Percentiles rank a stretch among this genome's conserved stretches.
Conservation (phyloP, 768 basidiomycete species). For the Collybiopsis confluens region DNA sequence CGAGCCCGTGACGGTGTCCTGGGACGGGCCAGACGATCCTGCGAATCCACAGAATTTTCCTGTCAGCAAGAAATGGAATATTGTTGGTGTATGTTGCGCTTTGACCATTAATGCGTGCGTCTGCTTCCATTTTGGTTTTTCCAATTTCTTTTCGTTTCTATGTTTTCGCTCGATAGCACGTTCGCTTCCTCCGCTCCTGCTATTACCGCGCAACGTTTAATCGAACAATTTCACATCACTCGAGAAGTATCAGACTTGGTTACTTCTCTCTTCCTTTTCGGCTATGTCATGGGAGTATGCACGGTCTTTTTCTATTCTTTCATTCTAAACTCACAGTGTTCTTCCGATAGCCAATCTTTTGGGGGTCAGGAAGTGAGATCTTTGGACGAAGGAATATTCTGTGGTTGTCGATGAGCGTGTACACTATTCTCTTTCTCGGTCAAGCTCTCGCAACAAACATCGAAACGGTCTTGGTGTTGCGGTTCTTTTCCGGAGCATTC, state of each 20-base stretch:
- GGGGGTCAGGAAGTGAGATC: constrained; percentile 62
- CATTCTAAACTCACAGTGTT: background rate
- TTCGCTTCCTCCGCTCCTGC: constrained; percentile 60
- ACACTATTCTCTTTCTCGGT: constrained; percentile 54
- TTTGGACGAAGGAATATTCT: constrained; percentile 51
- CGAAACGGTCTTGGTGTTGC: constrained; percentile 50
- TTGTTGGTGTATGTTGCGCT: constrained; percentile 39
- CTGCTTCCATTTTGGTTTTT: background rate
- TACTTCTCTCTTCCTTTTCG: constrained; percentile 46
- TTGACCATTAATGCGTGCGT: constrained; percentile 56
- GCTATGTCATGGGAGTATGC: constrained; percentile 46
- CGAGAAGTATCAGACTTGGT: constrained; percentile 44
- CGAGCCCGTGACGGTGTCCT: constrained; percentile 28
- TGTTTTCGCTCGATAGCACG: constrained; percentile 30
- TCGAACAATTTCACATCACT: constrained; percentile 32
- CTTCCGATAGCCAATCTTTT: constrained; percentile 42
- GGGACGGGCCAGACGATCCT: constrained; percentile 54
- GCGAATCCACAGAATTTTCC: constrained; percentile 56
- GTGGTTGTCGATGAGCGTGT: constrained; percentile 43
- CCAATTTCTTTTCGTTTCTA: background rate
- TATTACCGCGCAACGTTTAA: constrained; percentile 29
- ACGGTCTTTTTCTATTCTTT: background rate
- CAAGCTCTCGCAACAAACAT: constrained; percentile 60
- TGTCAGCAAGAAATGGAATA: constrained; percentile 38
- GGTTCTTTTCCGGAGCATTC: constrained; percentile 62